Base-by-base conservation (phyloP, 208 protist species). In the Leishmania martiniquensis region DNA sequence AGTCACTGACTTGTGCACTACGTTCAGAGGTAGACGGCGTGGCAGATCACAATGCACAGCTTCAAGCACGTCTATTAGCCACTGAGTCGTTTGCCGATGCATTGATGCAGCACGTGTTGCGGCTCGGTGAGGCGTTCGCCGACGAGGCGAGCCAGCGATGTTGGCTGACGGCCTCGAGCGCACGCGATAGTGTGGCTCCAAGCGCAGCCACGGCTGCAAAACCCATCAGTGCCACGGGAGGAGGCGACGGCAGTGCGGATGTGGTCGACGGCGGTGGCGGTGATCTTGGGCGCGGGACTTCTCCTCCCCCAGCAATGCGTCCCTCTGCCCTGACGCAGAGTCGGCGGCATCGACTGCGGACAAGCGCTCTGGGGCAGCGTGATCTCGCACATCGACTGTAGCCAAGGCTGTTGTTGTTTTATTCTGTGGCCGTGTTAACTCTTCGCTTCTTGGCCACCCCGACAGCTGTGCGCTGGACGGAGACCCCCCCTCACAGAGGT, bases 41-140 rank as follows among this genome's bases (percentile, higher is more conserved):
- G 44, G 73, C 86, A 15, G 52, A 59, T 1, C 65, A 87, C 37
- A 83, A 83, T 42, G 79, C 73, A 13, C 45, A 72, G 47, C 74
- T 83, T 55, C 65, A 77, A 57, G 67, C 79, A 39, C 79, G 79
- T 0, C 67, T 83, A 34, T 10, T 78, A 2, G 73, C 72, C 12
- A 9, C 65, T 29, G 73, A 83, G 55, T 37, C 51, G 37, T 49
- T 73, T 9, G 42, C 44, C 12, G 74, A 74, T 37, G 67, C 79
- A 34, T 52, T 78, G 47, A 67, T 83, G 37, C 52, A 78, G 57
- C 73, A 83, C 66, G 79, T 78, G 9, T 22, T 83, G 67, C 47
- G 9, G 0, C 66, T 83, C 0, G 67, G 66, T 1, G 73, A 75
- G 32, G 66, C 72, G 1, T 62, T 70, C 25, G 75, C 74, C n/a